Evolutionary conservation across 306 rosid species (phyloP), one percentile per base, ranked within the genome.

Genomic region (Acmispon strigosus): DNA sequence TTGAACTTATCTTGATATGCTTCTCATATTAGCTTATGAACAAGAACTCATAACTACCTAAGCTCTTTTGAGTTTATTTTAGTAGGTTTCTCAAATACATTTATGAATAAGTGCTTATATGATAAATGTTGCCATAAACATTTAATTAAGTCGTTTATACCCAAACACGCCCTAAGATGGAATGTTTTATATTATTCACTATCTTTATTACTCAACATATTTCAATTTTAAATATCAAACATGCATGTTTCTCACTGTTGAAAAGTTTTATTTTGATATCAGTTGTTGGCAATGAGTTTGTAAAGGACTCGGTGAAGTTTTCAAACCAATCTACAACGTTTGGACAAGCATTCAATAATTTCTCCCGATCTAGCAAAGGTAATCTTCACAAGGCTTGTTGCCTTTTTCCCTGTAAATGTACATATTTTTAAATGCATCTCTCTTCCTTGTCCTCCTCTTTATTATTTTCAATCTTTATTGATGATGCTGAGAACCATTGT

Each of bases 241-340:
- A 51, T 62, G 55, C 51, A 13, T 60, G 55, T 65, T 72, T 69
- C 70, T 77, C 72, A 74, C 69, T 62, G 58, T 43, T 53, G 59
- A 45, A 37, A 5, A 71, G 59, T 14, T 56, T 72, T 32, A 43
- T 27, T 79, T 43, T 72, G 19, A 73, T 69, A 55, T 75, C 89
- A 94, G 96, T 94, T 78, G 92, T 78, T 56, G 92, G 79, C 16
- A 48, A 94, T 78, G 89, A 94, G 87, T 94, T 94, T 67, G 95
- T 94, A 60, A 89, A 81, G 78, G 99, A 94, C 7, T 50, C 92
- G 5, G 91, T 87, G 61, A 87, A 81, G 74, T 93, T 85, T 72
- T 88, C 97, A 66, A 94, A 89, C 79, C 86, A 79, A 82, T 83
- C 89, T 32, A 73, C 95, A 10, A 94, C 96, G 52, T 91, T 91